Evolutionary conservation across 2,329 filamentous ascomycete species (phyloP).

Genomic region (Pleomassaria siparia): DNA sequence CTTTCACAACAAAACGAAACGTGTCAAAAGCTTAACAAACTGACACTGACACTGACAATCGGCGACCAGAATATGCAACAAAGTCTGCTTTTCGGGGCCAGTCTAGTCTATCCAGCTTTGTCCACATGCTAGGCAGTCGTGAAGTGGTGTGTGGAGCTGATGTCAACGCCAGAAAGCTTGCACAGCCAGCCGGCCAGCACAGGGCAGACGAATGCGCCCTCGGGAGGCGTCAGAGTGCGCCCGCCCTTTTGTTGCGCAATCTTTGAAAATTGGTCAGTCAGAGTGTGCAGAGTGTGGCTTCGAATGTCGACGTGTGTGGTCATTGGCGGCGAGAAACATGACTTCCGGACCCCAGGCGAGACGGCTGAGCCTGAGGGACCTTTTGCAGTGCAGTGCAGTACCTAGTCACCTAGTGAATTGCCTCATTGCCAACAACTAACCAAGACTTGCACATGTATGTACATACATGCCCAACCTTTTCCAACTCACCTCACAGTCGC

Average conservation of each 20-base stretch:
- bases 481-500: background rate
- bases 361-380: conserved; percentile 3
- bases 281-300: background rate
- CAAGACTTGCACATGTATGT: too few species aligned
- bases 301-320: background rate
- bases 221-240: background rate
- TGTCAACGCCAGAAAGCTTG: conserved; percentile 4
- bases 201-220: background rate
- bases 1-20: background rate
- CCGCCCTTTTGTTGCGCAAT: background rate
- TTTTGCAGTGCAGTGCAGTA: too few species aligned
- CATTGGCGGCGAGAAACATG: background rate
- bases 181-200: background rate
- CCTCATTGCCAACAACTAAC: background rate
- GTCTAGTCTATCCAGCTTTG: too few species aligned
- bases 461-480: background rate
- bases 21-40: background rate
- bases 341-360: conserved; percentile 2
- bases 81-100: too few species aligned
- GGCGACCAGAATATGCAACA: background rate
- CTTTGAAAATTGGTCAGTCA: background rate
- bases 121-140: too few species aligned
- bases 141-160: background rate
- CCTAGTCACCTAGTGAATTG: background rate
- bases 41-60: background rate